Evolutionary conservation across 176 grass and related monocot genomes (phyloP).

Genomic region (Raddia guianensis): DNA sequence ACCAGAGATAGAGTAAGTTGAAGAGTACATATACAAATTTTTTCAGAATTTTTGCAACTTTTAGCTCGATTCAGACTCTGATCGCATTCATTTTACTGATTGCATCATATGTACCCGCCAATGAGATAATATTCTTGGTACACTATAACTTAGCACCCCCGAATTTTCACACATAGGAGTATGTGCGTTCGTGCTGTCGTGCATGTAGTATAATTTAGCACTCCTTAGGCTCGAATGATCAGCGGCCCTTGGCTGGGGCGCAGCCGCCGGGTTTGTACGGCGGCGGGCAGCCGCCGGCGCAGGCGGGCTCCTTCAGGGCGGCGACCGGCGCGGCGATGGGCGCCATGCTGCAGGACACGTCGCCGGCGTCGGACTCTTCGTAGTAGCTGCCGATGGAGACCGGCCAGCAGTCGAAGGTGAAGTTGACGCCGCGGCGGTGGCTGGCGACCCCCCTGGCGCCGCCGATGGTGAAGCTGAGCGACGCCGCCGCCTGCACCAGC

Average conservation of each 20-base stretch:
- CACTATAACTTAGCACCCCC: background rate
- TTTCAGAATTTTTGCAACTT: no score
- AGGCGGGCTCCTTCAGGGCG: background rate
- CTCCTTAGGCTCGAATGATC: background rate
- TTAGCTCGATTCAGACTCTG: no score
- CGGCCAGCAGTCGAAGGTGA: constrained; percentile 27
- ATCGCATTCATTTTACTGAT: no score
- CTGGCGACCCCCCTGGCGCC: background rate
- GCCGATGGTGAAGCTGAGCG: constrained; percentile 12
- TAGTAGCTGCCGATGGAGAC: constrained; percentile 21
- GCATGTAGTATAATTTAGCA: background rate
- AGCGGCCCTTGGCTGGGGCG: background rate
- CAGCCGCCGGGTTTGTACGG: background rate
- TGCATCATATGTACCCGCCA: no score
- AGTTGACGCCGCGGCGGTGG: background rate
- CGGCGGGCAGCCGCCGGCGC: background rate
- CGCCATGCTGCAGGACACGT: background rate
- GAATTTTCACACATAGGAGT: background rate
- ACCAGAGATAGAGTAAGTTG: no score
- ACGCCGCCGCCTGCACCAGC: constrained; percentile 7
- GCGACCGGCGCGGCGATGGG: background rate
- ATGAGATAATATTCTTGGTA: background rate
- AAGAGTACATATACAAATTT: no score
- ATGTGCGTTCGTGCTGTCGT: background rate
- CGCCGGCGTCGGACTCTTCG: background rate